Evolutionary conservation across 306 rosid species (phyloP).

Genomic region (Lagenaria siceraria): DNA sequence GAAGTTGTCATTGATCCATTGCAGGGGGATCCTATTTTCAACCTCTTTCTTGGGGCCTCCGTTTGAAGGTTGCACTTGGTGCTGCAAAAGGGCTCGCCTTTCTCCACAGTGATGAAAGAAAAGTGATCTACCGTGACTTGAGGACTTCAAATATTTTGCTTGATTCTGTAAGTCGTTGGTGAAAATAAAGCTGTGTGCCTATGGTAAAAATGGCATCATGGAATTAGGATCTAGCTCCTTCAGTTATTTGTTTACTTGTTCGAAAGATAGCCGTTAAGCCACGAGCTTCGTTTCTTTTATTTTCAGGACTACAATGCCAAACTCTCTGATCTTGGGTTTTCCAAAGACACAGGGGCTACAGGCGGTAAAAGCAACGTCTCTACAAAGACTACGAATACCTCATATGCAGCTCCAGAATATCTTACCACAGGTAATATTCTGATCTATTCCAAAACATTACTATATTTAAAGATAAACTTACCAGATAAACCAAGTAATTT

Average conservation of each 20-base stretch:
- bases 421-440: constrained; percentile 35
- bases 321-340: constrained; percentile 59
- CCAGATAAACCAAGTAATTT: too few relatives aligned
- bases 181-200: neutral
- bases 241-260: neutral
- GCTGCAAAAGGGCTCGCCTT: constrained; percentile 72
- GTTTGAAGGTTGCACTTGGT: constrained; percentile 55
- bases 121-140: constrained; percentile 56
- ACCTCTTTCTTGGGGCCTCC: constrained; percentile 62
- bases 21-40: constrained; percentile 63
- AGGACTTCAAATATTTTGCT: constrained; percentile 54
- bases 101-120: constrained; percentile 38
- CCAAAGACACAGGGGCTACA: constrained; percentile 44
- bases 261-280: neutral
- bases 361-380: constrained; percentile 51
- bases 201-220: neutral
- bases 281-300: neutral
- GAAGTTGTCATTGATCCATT: neutral
- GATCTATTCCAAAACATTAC: too few relatives aligned
- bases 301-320: constrained; percentile 43
- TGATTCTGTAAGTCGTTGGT: constrained; percentile 36
- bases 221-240: neutral
- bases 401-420: constrained; percentile 63
- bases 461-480: too few relatives aligned
- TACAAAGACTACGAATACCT: constrained; percentile 45